Evolutionary conservation across 2,329 filamentous ascomycete species (phyloP).

Genomic region (Xylaria arbuscula): DNA sequence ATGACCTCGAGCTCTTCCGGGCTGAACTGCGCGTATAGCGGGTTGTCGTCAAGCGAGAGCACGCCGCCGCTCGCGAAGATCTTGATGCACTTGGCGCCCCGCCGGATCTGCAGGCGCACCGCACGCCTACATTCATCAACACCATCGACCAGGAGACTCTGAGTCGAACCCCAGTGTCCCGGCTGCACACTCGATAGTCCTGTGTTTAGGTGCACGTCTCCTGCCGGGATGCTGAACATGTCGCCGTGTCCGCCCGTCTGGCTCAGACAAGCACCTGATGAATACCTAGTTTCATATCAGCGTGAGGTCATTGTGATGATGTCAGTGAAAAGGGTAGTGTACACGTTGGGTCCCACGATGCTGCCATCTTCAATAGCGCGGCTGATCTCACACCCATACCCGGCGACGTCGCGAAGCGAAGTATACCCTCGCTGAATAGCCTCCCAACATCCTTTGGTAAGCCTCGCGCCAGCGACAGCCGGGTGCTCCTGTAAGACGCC

Average conservation of each 20-base stretch:
- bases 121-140: conserved; percentile 55
- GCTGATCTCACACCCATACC: conserved; percentile 50
- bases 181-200: conserved; percentile 49
- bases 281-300: conserved; percentile 27
- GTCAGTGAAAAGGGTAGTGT: too few species aligned
- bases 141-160: conserved; percentile 52
- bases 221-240: conserved; percentile 50
- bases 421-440: conserved; percentile 54
- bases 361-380: conserved; percentile 49
- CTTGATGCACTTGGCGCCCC: conserved; percentile 56
- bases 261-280: conserved; percentile 50
- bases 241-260: conserved; percentile 54
- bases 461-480: conserved; percentile 48
- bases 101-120: conserved; percentile 55
- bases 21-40: conserved; percentile 54
- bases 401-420: conserved; percentile 51
- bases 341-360: conserved; percentile 51
- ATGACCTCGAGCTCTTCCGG: conserved; percentile 54
- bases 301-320: too few species aligned
- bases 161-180: conserved; percentile 49
- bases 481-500: conserved; percentile 48
- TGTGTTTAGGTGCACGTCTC: conserved; percentile 51
- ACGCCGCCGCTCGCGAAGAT: conserved; percentile 55
- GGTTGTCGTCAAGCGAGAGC: conserved; percentile 54
- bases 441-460: conserved; percentile 52